These are phyloP conservation scores for Glonium stellatum DNA, from an alignment of 495 filamentous ascomycete genomes.

Conservation along the genomic window DNA sequence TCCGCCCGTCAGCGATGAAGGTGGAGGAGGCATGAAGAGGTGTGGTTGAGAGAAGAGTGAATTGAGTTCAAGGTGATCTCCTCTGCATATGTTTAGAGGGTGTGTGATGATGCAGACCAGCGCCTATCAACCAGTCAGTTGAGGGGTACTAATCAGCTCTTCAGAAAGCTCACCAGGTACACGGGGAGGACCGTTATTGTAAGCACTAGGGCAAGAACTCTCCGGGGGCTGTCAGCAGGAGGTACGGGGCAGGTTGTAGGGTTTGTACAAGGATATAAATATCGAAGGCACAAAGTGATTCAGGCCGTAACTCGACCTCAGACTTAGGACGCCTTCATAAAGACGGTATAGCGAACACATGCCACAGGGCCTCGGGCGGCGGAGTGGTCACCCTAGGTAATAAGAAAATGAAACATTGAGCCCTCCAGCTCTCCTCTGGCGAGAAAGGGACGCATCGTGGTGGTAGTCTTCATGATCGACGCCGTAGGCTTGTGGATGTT, in stretches of 20 bases:
- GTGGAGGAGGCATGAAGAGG: conserved; percentile 21
- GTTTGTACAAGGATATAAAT: conserved; percentile 28
- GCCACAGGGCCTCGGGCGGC: background rate
- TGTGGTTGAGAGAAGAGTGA: background rate
- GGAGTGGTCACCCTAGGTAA: background rate
- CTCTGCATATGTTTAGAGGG: conserved; percentile 26
- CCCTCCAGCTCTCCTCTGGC: conserved; percentile 2
- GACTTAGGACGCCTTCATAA: background rate
- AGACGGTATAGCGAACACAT: background rate
- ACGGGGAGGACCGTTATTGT: conserved; percentile 26
- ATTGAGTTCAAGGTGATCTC: conserved; percentile 16
- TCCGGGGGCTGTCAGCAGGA: conserved; percentile 26
- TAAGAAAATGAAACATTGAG: background rate
- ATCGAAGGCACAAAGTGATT: conserved; percentile 17
- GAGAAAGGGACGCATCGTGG: background rate
- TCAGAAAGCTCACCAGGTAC: conserved; percentile 25
- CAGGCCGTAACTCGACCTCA: conserved; percentile 14
- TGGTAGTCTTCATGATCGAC: background rate
- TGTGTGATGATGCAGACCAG: conserved; percentile 22
- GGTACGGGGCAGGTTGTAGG: conserved; percentile 10
- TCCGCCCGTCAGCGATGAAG: conserved; percentile 7
- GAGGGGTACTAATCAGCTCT: conserved; percentile 14
- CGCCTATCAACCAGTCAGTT: conserved; percentile 25
- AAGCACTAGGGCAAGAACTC: conserved; percentile 23
- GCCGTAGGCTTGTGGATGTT: background rate